A percentile compares a stretch with the other conserved stretches of the same genome.
These are phyloP conservation scores for Grigorovia transvaalensis DNA, from an alignment of 805 yeast species.

Conservation along the genomic window DNA sequence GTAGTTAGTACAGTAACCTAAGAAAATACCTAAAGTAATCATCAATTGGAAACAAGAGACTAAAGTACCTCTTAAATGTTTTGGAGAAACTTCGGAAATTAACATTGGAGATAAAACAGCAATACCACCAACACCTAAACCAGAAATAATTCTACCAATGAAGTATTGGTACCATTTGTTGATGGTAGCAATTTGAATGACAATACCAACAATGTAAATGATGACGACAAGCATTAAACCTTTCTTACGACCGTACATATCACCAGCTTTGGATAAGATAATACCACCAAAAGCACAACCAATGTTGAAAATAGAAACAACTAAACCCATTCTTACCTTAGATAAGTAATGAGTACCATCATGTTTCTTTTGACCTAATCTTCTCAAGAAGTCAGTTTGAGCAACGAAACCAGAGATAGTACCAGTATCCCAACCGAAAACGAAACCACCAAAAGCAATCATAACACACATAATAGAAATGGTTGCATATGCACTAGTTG, in stretches of 20 bases:
- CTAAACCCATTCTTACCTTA: slow-evolving; percentile 38
- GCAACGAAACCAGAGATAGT: slow-evolving; percentile 63
- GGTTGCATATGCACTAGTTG: slow-evolving; percentile 27
- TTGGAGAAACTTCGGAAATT: slow-evolving; percentile 63
- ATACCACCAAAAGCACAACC: slow-evolving; percentile 73
- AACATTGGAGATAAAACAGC: slow-evolving; percentile 68
- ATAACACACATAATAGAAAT: slow-evolving; percentile 27
- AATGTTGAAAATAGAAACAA: slow-evolving; percentile 54
- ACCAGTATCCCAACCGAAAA: slow-evolving; percentile 64
- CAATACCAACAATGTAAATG: slow-evolving; percentile 56
- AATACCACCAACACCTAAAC: slow-evolving; percentile 67
- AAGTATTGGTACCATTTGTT: slow-evolving; percentile 59
- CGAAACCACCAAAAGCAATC: slow-evolving; percentile 33
- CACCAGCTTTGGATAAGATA: slow-evolving; percentile 48
- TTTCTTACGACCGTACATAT: slow-evolving; percentile 53
- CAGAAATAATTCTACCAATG: slow-evolving; percentile 59
- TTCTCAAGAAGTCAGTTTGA: slow-evolving; percentile 43
- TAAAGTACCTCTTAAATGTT: slow-evolving; percentile 58
- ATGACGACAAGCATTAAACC: slow-evolving; percentile 54
- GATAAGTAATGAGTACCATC: slow-evolving; percentile 35
- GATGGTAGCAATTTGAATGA: slow-evolving; percentile 49
- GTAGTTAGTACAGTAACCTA: slow-evolving; percentile 64
- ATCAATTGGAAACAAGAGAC: slow-evolving; percentile 62
- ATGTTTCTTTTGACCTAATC: slow-evolving; percentile 39
- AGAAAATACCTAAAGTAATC: slow-evolving; percentile 62